phyloP scores from a whole-genome alignment of 2,329 filamentous ascomycete genomes.

The Shiraia sp. region DNA sequence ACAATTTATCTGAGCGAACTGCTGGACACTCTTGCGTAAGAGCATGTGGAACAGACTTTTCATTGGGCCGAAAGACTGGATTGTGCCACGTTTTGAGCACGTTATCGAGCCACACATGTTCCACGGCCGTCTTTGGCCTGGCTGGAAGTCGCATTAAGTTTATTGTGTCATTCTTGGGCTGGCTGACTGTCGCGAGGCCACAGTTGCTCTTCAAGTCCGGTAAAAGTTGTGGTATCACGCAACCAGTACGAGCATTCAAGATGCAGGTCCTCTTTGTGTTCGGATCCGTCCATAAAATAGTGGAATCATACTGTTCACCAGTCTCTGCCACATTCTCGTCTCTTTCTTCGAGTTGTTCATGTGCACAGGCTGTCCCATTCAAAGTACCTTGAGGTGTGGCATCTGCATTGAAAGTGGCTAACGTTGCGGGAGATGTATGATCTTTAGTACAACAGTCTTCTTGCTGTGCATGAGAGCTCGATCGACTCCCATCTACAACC shows the following conservation, averaged over 20 bases:
- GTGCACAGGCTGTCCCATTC: background rate
- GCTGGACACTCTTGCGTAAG: conserved; percentile 30
- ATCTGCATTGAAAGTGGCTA: conserved; percentile 12
- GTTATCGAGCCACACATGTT: conserved; percentile 60
- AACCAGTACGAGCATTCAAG: conserved; percentile 62
- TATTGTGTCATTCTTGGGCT: conserved; percentile 25
- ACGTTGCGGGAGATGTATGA: background rate
- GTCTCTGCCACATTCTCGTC: background rate
- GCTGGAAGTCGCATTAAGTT: conserved; percentile 39
- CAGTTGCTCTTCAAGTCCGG: conserved; percentile 10
- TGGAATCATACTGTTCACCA: conserved; percentile 34
- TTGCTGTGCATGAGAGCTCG: too few species aligned
- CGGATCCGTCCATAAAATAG: conserved; percentile 64
- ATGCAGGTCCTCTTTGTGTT: conserved; percentile 55
- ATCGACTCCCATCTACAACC: background rate
- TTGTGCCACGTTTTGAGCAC: conserved; percentile 73
- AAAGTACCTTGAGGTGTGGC: conserved; percentile 17
- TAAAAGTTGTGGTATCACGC: conserved; percentile 31
- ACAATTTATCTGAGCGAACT: conserved; percentile 51
- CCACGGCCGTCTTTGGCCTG: conserved; percentile 9
- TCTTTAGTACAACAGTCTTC: background rate
- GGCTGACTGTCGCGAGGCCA: background rate
- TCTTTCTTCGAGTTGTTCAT: background rate
- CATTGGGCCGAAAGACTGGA: conserved; percentile 67
- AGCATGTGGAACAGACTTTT: conserved; percentile 49